phyloP scores from a whole-genome alignment of 768 basidiomycete species.

The Tubosaeta sp. region DNA sequence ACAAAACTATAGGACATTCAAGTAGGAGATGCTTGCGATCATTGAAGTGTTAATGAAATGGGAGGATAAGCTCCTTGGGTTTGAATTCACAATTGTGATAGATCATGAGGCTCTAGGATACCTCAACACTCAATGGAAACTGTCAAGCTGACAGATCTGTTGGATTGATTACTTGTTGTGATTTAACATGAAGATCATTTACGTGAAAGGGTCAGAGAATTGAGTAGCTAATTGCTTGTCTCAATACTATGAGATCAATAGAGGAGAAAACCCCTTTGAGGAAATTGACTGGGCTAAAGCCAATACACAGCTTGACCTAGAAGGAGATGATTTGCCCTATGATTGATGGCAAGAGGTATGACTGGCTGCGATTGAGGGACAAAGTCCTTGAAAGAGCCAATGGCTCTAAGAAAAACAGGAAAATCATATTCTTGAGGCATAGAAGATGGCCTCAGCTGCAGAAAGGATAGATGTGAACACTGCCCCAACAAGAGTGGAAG shows the following conservation, averaged over 20 bases:
- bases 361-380: no score
- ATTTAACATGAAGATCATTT: constrained; percentile 27
- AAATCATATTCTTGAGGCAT: neutral
- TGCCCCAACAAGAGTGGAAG: neutral
- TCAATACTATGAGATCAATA: constrained; percentile 23
- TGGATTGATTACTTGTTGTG: constrained; percentile 31
- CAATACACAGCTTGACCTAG: neutral
- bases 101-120: constrained; percentile 30
- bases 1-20: neutral
- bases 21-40: constrained; percentile 19
- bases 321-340: neutral
- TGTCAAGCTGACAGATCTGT: constrained; percentile 12
- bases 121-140: constrained; percentile 22
- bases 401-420: no score
- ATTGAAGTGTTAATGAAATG: constrained; percentile 27
- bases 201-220: constrained; percentile 21
- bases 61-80: constrained; percentile 31
- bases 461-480: neutral
- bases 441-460: neutral
- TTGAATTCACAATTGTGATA: constrained; percentile 18
- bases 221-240: constrained; percentile 25
- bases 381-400: no score
- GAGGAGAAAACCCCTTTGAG: neutral
- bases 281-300: neutral
- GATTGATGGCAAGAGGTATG: neutral